A percentile compares a stretch with the other conserved stretches of the same genome.
These are phyloP conservation scores for Nothophoma quercina DNA, from an alignment of 2,329 filamentous ascomycete species.

Conservation along the genomic window DNA sequence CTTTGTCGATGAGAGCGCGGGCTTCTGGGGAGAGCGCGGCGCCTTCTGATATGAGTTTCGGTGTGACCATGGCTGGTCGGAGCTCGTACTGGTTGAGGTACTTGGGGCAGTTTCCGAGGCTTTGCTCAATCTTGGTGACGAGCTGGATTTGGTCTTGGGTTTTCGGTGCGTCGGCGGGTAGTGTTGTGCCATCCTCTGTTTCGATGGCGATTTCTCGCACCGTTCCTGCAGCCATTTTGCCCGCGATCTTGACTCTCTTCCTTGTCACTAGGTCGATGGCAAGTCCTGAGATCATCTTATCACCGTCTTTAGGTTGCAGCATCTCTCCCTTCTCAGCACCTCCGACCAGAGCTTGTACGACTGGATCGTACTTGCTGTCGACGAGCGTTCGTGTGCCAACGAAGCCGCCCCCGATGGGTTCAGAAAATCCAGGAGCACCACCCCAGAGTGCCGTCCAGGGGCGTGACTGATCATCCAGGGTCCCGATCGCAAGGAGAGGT, in stretches of 20 bases:
- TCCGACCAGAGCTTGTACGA: constrained; percentile 64
- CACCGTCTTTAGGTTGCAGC: constrained; percentile 10
- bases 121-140: constrained; percentile 73
- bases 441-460: constrained; percentile 84
- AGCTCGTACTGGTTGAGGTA: constrained; percentile 81
- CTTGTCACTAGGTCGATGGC: constrained; percentile 71
- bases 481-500: constrained; percentile 76
- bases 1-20: constrained; percentile 65
- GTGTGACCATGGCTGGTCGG: constrained; percentile 60
- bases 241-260: constrained; percentile 77
- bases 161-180: constrained; percentile 9
- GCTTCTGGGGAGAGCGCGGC: constrained; percentile 62
- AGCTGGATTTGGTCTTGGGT: constrained; percentile 60
- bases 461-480: constrained; percentile 68
- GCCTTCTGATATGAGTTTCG: constrained; percentile 59
- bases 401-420: constrained; percentile 67
- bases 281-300: constrained; percentile 67
- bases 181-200: constrained; percentile 27
- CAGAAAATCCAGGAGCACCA: constrained; percentile 73
- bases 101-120: constrained; percentile 83
- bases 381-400: constrained; percentile 70
- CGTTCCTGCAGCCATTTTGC: constrained; percentile 71
- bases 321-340: not conserved
- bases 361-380: constrained; percentile 71
- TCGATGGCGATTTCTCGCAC: constrained; percentile 51